Evolutionary conservation across 139 green algal species (phyloP).

Genomic region (Dunaliella primolecta): DNA sequence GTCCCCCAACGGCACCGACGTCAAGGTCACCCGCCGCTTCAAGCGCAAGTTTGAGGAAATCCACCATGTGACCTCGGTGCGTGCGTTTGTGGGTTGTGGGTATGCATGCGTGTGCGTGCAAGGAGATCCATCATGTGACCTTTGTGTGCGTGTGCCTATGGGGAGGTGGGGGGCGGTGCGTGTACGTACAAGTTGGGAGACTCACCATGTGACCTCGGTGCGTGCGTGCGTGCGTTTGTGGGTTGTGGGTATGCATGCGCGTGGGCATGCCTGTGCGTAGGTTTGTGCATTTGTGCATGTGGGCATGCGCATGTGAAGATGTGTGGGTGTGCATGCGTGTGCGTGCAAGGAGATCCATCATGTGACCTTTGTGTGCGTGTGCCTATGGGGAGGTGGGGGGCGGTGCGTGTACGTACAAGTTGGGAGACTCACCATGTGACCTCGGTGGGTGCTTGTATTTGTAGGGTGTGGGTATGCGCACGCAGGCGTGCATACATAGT

Average conservation of each 20-base stretch:
- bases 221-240: no score
- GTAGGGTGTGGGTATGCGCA: not conserved
- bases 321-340: not conserved
- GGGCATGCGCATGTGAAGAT: not conserved
- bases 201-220: conserved; percentile 56
- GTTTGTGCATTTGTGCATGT: no score
- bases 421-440: conserved; percentile 70
- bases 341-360: no score
- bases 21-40: conserved; percentile 81
- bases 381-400: no score
- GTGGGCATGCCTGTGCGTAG: no score
- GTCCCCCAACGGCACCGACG: conserved; percentile 27
- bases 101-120: not conserved
- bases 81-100: no score
- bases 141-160: not conserved
- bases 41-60: conserved; percentile 79
- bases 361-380: no score
- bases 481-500: not conserved
- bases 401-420: no score
- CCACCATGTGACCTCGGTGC: conserved; percentile 56
- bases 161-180: no score
- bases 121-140: conserved; percentile 16
- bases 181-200: no score
- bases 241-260: not conserved
- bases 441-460: no score